Base-by-base conservation (phyloP, 139 green algal genomes). In the Chlorella sp. region DNA sequence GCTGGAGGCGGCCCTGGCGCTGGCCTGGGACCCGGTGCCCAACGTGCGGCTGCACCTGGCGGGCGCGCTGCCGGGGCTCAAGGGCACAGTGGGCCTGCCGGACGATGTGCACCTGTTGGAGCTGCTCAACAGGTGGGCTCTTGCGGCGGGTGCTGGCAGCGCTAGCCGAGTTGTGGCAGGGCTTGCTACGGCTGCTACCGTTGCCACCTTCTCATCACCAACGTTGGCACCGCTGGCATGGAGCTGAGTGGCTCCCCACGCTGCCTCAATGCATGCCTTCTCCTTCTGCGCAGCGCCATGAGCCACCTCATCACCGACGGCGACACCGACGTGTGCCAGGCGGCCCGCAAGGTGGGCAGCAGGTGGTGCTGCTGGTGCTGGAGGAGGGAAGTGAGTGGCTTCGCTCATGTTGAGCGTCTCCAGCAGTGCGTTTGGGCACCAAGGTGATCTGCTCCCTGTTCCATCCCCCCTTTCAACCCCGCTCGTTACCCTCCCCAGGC, bases 71-170 rank as follows among this genome's bases (percentile, higher is more conserved):
- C 92, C 92, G 7, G 74, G 54, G 22, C 89, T 95, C 28, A 95
- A 95, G 80, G 48, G 68, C n/a, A 54, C 73, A n/a, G 89, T 94
- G 76, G 80, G 84, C 30, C 92, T 96, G 76, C 93, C 93, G 1
- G 92, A 94, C 56, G 93, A 96, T 79, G 93, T 95, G 41, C 88
- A 95, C 76, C 87, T 87, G 69, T 81, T 93, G 79, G 93, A 96
- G 86, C 86, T 90, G 40, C 80, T 96, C 36, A 96, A 95, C 89
- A 95, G 51, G 51, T 60, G 51, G 51, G 11, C 11, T 8, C 46
- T 54, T n/a, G n/a, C n/a, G n/a, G n/a, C n/a, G n/a, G n/a, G n/a
- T n/a, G n/a, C n/a, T n/a, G n/a, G n/a, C n/a, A n/a, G n/a, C n/a
- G n/a, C n/a, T n/a, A n/a, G n/a, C n/a, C n/a, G n/a, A n/a, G n/a